Percentiles rank a stretch among this genome's conserved stretches.
These are phyloP conservation scores for Magnusiomyces ingens DNA, from an alignment of 1,139 yeast species.

Conservation along the genomic window DNA sequence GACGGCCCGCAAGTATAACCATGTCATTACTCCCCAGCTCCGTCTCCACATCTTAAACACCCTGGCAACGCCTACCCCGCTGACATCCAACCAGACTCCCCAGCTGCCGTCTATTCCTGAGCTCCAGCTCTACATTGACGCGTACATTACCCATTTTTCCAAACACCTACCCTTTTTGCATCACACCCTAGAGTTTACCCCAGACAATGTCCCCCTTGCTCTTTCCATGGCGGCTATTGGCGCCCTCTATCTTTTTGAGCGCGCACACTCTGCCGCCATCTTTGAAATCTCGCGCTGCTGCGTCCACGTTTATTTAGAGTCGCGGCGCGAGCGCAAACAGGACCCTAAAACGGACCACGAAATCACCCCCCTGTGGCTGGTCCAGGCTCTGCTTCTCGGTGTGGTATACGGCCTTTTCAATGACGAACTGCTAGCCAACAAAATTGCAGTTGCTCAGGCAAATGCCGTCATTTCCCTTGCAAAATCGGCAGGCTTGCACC, in stretches of 20 bases:
- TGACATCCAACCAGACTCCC: conserved; percentile 39
- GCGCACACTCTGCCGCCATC: conserved; percentile 63
- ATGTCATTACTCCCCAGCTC: conserved; percentile 59
- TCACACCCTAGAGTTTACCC: conserved; percentile 51
- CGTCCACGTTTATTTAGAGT: conserved; percentile 69
- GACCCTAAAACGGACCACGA: conserved; percentile 22
- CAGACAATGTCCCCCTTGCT: conserved; percentile 68
- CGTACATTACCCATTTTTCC: conserved; percentile 70
- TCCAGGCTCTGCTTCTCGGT: conserved; percentile 75
- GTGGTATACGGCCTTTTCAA: conserved; percentile 78
- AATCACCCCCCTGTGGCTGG: conserved; percentile 78
- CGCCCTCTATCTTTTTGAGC: conserved; percentile 78
- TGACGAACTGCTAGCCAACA: conserved; percentile 65
- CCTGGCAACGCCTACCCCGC: conserved; percentile 55
- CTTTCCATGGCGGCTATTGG: conserved; percentile 84
- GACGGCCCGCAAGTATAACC: conserved; percentile 8
- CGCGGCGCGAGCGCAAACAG: conserved; percentile 38
- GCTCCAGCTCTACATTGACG: conserved; percentile 60
- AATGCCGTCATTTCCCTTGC: conserved; percentile 73
- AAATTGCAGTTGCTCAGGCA: conserved; percentile 67
- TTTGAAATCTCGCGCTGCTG: conserved; percentile 75
- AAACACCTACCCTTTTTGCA: conserved; percentile 81
- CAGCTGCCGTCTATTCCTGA: conserved; percentile 69
- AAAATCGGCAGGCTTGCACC: conserved; percentile 66
- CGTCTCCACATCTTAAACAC: conserved; percentile 54